These are phyloP conservation scores for Paramecium bursaria DNA, from an alignment of 73 alveolate species.

Conservation along the genomic window DNA sequence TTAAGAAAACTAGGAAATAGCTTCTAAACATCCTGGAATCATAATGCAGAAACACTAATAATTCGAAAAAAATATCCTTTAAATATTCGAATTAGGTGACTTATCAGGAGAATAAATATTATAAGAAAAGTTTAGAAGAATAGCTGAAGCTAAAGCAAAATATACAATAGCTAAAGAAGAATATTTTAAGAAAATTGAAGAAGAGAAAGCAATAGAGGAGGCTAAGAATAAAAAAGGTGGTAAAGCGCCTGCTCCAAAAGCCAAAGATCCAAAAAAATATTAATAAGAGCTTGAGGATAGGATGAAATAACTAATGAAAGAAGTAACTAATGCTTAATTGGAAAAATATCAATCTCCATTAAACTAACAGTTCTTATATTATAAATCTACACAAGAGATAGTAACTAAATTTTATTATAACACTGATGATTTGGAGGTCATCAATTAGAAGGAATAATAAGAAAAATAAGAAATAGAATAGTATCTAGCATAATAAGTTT, in stretches of 20 bases:
- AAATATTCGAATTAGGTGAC: slow-evolving; percentile 51
- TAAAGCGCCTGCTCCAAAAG: slow-evolving; percentile 57
- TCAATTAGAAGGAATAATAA: background rate
- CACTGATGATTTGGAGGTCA: slow-evolving; percentile 41
- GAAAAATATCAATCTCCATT: slow-evolving; percentile 1
- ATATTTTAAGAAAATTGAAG: slow-evolving; percentile 64
- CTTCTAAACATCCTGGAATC: slow-evolving; percentile 54
- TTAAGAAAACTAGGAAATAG: slow-evolving; percentile 37
- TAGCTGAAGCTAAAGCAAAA: slow-evolving; percentile 47
- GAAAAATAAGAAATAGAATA: slow-evolving; percentile 53
- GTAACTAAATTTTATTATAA: slow-evolving; percentile 36
- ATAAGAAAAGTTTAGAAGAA: slow-evolving; percentile 39
- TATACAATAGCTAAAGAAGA: slow-evolving; percentile 61
- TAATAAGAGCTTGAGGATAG: slow-evolving; percentile 64
- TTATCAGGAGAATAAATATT: slow-evolving; percentile 18
- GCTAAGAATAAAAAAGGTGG: slow-evolving; percentile 66
- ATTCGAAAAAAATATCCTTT: slow-evolving; percentile 46
- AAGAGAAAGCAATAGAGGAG: slow-evolving; percentile 60
- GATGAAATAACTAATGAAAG: slow-evolving; percentile 53
- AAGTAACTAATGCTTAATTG: slow-evolving; percentile 13
- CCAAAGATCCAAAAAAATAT: slow-evolving; percentile 68
- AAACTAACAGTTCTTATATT: slow-evolving; percentile 24
- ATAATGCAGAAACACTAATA: slow-evolving; percentile 12
- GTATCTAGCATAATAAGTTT: slow-evolving; percentile 6
- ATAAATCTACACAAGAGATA: slow-evolving; percentile 10